Evolutionary conservation across 1,139 yeast species (phyloP), one percentile per base, ranked within the genome.

Genomic region (Ogataea hybrid): DNA sequence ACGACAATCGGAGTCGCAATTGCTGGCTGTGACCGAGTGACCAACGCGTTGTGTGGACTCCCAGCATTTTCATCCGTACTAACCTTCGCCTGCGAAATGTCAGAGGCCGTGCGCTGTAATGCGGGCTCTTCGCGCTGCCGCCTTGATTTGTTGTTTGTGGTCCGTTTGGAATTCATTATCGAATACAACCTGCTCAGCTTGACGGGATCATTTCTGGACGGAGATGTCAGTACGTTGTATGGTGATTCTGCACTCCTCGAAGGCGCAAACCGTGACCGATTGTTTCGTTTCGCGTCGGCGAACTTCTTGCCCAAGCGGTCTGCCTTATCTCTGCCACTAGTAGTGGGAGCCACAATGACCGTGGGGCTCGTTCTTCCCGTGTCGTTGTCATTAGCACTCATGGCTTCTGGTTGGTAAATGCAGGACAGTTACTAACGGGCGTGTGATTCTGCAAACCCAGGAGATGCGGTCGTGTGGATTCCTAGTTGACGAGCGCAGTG

Each of bases 261-360:
- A 3, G 48, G 37, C 3, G 44, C 30, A 12, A 35, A 34, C 14
- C 40, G 30, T 15, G 39, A 25, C 12, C 38, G 46, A 27, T 42
- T 44, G 32, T 50, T 52, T 25, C 49, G 39, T 37, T 51, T 56
- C 12, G 55, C 48, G n/a, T 54, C 54, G 2, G 52, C 51, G 22
- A 55, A 47, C 35, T 54, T 55, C 35, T 44, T 43, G 32, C 53
- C 54, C 18, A 54, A 34, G n/a, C 48, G 44, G 11, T 44, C 53
- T 2, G 56, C 53, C 16, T 46, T 50, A 25, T 54, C 54, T 23
- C 50, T 42, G 3, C 51, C 50, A 3, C 48, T 32, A 6, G 39
- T 10, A 1, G 46, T 43, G 14, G 50, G 50, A 8, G 48, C 43
- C 23, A 41, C 30, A 4, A 44, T 44, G 25, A 44, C 50, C 1